These are phyloP conservation scores for Leccinum fibrillosum DNA, from an alignment of 768 basidiomycete genomes.

Conservation along the genomic window DNA sequence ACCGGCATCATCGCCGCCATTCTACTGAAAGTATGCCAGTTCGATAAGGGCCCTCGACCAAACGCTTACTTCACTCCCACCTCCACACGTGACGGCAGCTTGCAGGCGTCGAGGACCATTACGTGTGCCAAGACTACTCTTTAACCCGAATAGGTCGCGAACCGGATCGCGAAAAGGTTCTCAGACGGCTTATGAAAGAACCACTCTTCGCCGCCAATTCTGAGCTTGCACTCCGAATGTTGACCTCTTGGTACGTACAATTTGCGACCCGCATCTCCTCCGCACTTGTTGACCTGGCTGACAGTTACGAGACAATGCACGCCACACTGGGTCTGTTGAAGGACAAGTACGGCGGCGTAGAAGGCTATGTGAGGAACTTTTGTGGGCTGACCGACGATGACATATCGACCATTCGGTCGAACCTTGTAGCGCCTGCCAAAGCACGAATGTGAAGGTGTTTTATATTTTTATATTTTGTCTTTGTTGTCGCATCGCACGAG, in stretches of 20 bases:
- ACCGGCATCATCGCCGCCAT: conserved; percentile 77
- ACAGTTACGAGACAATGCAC: conserved; percentile 73
- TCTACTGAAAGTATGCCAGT: conserved; percentile 53
- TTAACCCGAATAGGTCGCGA: conserved; percentile 78
- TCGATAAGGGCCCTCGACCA: not conserved
- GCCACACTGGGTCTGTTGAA: conserved; percentile 61
- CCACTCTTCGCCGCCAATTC: conserved; percentile 71
- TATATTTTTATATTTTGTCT: not conserved
- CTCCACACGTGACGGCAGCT: conserved; percentile 42
- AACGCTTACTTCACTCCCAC: conserved; percentile 2
- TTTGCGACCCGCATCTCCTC: not conserved
- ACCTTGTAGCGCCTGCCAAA: conserved; percentile 43
- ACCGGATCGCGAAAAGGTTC: conserved; percentile 68
- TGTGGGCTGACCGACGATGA: conserved; percentile 63
- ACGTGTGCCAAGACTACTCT: conserved; percentile 71
- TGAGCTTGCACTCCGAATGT: conserved; percentile 79
- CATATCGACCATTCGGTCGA: conserved; percentile 52
- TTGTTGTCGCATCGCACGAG: not conserved
- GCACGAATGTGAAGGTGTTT: conserved; percentile 27
- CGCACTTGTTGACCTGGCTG: not conserved
- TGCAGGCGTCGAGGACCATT: conserved; percentile 63
- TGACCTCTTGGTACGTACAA: conserved; percentile 62
- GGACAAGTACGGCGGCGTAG: conserved; percentile 65
- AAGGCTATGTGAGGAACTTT: conserved; percentile 56
- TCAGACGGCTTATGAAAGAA: conserved; percentile 64